phyloP scores from a whole-genome alignment of 305 asterid species.

The Rubia occidens region DNA sequence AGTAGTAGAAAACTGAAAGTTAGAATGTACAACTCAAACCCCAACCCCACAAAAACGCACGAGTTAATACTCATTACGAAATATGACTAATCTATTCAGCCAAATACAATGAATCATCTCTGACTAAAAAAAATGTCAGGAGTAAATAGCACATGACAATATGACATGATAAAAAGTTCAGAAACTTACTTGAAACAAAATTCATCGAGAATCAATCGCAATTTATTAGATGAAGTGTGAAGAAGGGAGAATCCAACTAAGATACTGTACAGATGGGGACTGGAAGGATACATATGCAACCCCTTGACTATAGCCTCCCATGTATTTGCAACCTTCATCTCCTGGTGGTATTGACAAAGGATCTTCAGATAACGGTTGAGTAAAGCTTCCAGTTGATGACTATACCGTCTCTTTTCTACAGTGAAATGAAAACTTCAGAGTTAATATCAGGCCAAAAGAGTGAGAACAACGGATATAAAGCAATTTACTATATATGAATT shows the following conservation, averaged over 20 bases:
- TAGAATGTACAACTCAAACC: background rate
- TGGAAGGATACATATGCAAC: constrained; percentile 68
- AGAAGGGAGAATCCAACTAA: constrained; percentile 59
- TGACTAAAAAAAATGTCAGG: background rate
- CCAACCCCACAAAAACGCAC: background rate
- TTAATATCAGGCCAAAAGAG: constrained; percentile 5
- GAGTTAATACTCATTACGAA: background rate
- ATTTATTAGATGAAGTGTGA: constrained; percentile 67
- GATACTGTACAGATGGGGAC: constrained; percentile 45
- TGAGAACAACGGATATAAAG: background rate
- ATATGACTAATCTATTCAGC: background rate
- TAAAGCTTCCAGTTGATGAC: constrained; percentile 67
- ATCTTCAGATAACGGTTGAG: constrained; percentile 60
- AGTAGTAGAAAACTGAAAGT: constrained; percentile 13
- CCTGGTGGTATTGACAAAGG: constrained; percentile 46
- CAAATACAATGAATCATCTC: background rate
- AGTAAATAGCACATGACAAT: background rate
- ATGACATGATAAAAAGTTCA: constrained; percentile 5
- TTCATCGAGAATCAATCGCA: constrained; percentile 73
- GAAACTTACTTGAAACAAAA: constrained; percentile 42
- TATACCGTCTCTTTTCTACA: constrained; percentile 77
- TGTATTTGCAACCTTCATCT: constrained; percentile 44
- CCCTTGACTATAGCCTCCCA: constrained; percentile 71
- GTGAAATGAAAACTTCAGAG: constrained; percentile 14
- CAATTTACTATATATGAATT: background rate